Percentiles rank a stretch among this genome's conserved stretches.
Conservation (phyloP, 163 green algal genomes). For the Scenedesmus sp. region DNA sequence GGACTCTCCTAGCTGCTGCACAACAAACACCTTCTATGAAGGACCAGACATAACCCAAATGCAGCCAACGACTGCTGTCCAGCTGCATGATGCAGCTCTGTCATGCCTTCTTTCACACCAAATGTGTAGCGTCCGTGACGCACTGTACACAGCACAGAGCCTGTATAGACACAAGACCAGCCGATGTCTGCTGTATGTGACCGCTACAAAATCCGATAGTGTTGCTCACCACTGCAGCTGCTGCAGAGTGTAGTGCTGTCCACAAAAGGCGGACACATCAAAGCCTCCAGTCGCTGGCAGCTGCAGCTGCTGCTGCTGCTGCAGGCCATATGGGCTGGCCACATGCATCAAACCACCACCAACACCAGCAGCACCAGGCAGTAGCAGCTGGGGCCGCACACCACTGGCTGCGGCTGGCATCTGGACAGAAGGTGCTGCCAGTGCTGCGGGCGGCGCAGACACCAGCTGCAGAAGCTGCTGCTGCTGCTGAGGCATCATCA, state of each 20-base stretch:
- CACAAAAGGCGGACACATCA: background rate
- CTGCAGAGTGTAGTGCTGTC: background rate
- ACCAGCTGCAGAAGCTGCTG: background rate
- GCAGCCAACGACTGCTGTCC: too few species aligned
- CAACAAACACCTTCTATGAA: background rate
- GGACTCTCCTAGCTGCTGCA: background rate
- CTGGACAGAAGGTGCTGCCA: background rate
- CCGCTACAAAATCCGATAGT: too few species aligned
- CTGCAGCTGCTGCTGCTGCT: constrained; percentile 21
- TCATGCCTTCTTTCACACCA: too few species aligned
- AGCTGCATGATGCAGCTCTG: too few species aligned
- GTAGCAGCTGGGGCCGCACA: background rate
- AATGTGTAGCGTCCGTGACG: too few species aligned
- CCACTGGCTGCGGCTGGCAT: background rate
- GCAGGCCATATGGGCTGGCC: background rate
- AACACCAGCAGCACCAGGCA: background rate
- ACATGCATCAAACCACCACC: background rate
- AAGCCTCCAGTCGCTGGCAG: background rate
- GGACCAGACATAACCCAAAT: too few species aligned
- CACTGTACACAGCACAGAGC: too few species aligned
- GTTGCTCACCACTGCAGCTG: background rate
- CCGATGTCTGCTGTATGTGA: too few species aligned
- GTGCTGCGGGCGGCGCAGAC: background rate
- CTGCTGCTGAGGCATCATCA: background rate
- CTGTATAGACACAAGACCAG: too few species aligned